Base-by-base conservation (phyloP, 495 filamentous ascomycete genomes). In the Emericellopsis terricola region DNA sequence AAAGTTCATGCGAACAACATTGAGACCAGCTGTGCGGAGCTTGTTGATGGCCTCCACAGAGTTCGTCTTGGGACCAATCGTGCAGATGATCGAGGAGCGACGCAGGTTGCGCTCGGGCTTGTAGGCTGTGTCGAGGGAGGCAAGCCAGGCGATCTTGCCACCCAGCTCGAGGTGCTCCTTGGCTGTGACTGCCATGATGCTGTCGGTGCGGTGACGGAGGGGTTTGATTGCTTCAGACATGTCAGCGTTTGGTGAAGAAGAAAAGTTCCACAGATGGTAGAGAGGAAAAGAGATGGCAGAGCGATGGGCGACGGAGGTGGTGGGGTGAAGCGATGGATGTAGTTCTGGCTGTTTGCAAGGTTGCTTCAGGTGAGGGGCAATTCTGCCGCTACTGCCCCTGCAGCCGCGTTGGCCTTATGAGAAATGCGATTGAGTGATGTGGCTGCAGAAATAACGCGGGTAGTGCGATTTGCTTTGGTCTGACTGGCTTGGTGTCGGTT, bases 51-150 rank as follows among this genome's bases (percentile, higher is more conserved):
- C 85, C 66, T 94, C 81, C 29, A 83, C 78, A 29, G 84, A 92
- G 68, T 97, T 97, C 35, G 91, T 96, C 79, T 97, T 97, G 44
- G 89, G 89, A 33, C 89, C 89, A 58, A 97, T 97, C 51, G 89
- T 97, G 60, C 89, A 80, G 56, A 97, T 94, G 68, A 97, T 97
- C 41, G 87, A 93, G 34, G 91, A 92, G 39, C 91, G 81, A 42
- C 89, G 81, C 53, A 86, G 87, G 64, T 83, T 82, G 62, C 78
- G 78, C 30, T 69, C 62, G 19, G 87, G 84, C 31, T 73, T 64
- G 59, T 76, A 78, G 45, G 84, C 75, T 36, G 82, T 86, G 43
- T 70, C 59, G 29, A 74, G 62, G 39, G 77, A 68, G 48, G 82
- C 73, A 43, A 92, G 74, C 89, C 89, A 97, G 62, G 89, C 78